Conservation (phyloP, 2,329 filamentous ascomycete species). For the Fusarium papillatum region DNA sequence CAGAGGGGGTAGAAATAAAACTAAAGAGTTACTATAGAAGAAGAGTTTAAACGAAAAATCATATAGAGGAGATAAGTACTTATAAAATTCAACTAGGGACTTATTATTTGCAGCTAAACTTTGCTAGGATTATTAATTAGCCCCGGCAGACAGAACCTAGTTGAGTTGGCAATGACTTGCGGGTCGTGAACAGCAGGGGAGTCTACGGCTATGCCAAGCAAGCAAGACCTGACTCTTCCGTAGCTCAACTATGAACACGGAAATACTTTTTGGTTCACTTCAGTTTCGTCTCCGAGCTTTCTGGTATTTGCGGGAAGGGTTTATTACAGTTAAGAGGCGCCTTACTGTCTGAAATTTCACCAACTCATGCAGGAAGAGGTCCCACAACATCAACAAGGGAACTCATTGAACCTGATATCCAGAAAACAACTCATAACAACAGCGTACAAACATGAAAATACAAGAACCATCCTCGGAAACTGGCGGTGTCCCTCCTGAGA, state of each 20-base stretch:
- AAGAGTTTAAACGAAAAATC: neutral
- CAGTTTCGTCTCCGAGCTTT: too few species aligned
- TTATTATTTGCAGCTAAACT: neutral
- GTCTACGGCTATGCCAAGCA: neutral
- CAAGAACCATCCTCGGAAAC: neutral
- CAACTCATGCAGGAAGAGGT: too few species aligned
- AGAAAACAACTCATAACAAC: neutral
- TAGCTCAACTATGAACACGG: too few species aligned
- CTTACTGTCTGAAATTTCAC: too few species aligned
- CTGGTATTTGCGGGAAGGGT: too few species aligned
- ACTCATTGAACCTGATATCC: too few species aligned
- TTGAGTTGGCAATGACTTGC: neutral
- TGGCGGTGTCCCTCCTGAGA: neutral
- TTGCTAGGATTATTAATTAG: neutral
- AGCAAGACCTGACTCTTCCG: too few species aligned
- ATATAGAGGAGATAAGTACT: neutral
- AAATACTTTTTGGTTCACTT: too few species aligned
- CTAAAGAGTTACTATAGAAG: neutral
- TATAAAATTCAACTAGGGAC: neutral
- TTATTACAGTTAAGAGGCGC: too few species aligned
- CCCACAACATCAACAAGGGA: too few species aligned
- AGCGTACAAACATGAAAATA: neutral
- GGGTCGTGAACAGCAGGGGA: neutral
- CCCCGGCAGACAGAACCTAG: neutral
- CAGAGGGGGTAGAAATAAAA: neutral